phyloP scores from a whole-genome alignment of 192 early-diverging fungal species.

The Gigaspora rosea region DNA sequence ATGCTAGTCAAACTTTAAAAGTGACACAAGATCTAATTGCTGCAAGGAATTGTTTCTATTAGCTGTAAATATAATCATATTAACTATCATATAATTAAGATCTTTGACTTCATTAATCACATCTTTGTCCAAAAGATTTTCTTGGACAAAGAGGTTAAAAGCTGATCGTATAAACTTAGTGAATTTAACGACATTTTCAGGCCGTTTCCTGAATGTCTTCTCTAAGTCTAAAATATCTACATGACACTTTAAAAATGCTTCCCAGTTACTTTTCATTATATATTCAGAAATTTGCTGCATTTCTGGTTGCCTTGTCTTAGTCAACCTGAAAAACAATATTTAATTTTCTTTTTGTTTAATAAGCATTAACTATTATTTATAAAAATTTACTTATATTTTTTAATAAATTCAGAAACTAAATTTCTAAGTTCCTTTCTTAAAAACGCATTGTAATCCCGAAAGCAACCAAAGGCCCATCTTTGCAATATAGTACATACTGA shows the following conservation, averaged over 20 bases:
- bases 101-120: not conserved
- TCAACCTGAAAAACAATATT: not conserved
- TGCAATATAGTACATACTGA: not conserved
- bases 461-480: not conserved
- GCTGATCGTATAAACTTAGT: not conserved
- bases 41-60: not conserved
- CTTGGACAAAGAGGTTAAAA: not conserved
- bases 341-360: not conserved
- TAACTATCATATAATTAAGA: not conserved
- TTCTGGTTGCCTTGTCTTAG: not conserved
- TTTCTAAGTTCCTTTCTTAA: not conserved
- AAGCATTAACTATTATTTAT: not conserved
- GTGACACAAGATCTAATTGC: not conserved
- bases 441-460: not conserved
- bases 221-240: too few relatives aligned
- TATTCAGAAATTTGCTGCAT: not conserved
- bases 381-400: not conserved
- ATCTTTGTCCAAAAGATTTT: not conserved
- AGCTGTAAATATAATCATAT: not conserved
- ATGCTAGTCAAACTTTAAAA: not conserved
- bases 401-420: not conserved
- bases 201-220: not conserved
- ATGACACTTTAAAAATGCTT: too few relatives aligned
- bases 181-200: not conserved
- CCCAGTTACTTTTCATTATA: not conserved